phyloP scores from a whole-genome alignment of 2,329 filamentous ascomycete species.

The Fusarium xyrophilum region DNA sequence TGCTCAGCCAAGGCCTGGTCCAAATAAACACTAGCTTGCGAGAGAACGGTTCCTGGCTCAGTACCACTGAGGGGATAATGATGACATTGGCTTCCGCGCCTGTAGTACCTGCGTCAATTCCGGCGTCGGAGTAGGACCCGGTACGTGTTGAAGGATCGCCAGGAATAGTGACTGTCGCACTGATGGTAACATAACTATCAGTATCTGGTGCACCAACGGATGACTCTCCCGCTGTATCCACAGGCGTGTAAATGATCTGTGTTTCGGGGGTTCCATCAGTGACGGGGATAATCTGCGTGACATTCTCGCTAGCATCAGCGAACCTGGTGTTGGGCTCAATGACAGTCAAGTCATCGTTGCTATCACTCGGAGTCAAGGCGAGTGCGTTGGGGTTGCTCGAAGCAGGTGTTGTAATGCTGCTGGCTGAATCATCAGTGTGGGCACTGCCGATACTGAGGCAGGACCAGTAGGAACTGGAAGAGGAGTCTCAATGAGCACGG shows the following conservation, averaged over 20 bases:
- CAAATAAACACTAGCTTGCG: conserved; percentile 31
- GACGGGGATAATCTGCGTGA: conserved; percentile 22
- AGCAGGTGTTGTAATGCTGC: neutral
- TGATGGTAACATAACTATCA: conserved; percentile 14
- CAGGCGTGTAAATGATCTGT: conserved; percentile 24
- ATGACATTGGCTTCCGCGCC: conserved; percentile 28
- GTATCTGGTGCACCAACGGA: neutral
- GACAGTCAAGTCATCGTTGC: conserved; percentile 23
- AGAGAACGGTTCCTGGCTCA: conserved; percentile 26
- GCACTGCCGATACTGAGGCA: conserved; percentile 3
- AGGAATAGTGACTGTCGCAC: conserved; percentile 27
- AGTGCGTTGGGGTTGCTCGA: conserved; percentile 19
- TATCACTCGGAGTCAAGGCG: conserved; percentile 17
- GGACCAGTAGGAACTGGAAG: neutral
- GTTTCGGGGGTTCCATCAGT: conserved; percentile 17
- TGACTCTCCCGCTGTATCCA: conserved; percentile 1
- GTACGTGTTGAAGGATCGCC: conserved; percentile 26
- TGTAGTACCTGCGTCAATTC: conserved; percentile 10
- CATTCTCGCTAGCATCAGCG: conserved; percentile 21
- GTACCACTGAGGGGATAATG: conserved; percentile 32
- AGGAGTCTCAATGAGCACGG: conserved; percentile 22
- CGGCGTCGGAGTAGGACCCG: neutral
- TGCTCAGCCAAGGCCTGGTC: conserved; percentile 22
- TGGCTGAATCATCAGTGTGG: neutral
- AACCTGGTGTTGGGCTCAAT: conserved; percentile 27